Evolutionary conservation across 768 basidiomycete species (phyloP), one percentile per base, ranked within the genome.

Genomic region (Psilocybe cyanescens): DNA sequence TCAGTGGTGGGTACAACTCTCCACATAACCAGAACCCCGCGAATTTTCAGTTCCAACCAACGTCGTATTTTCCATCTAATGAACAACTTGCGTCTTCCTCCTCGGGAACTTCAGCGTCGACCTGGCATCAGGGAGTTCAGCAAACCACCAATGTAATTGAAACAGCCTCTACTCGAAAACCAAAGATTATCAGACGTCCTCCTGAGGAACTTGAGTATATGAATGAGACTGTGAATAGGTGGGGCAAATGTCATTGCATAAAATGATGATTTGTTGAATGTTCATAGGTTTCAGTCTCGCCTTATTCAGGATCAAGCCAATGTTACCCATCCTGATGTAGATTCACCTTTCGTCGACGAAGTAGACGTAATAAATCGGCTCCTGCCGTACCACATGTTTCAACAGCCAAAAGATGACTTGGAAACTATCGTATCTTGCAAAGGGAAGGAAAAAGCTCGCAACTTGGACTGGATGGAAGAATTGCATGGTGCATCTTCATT

Each of bases 371-470:
- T 92, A 24, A 81, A 84, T n/a, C 83, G 91, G 53, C 78, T 94
- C 19, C 77, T 94, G 19, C 91, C 92, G 0, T 94, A 91, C 67
- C 92, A 94, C 68, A 74, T 94, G 53, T 92, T 88, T 65, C 89
- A 89, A 64, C 89, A 91, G 61, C 91, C 91, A 0, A 75, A 74
- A 59, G 87, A 89, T 48, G 92, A 94, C 65, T 65, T 91, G 64
- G 72, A 75, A 35, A 24, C 57, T 9, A 24, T 76, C 54, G 63
- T 67, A 30, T 69, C 78, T 33, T 65, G 71, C 52, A 91, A 91
- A 71, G 87, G 88, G 11, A 92, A 92, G 70, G 81, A 78, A 59
- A 91, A 84, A 66, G 88, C 84, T 3, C 78, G 72, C 16, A 71
- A 72, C 31, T 65, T 74, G 29, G 81, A 83, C 53, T 69, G 82